Evolutionary conservation across 805 yeast genomes (phyloP), one percentile per base, ranked within the genome.

Genomic region (Ogataea dorogensis): DNA sequence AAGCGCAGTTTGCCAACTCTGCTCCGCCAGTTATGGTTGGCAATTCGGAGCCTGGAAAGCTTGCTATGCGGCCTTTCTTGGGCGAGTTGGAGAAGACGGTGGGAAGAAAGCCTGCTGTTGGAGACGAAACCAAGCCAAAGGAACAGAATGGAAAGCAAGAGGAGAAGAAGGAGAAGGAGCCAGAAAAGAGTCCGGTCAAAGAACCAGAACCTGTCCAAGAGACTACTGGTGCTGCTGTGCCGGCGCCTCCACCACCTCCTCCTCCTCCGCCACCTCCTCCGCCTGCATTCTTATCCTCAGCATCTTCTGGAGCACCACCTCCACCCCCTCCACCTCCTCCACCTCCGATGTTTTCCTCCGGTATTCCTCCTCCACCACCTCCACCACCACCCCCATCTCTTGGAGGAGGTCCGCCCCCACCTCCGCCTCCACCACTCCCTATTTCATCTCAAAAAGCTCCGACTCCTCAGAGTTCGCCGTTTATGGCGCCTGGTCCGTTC

Each of bases 71-170:
- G 33, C 61, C 69, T 18, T 77, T 78, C 50, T 60, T 79, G 46
- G 64, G 68, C 30, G 85, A 79, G 50, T 60, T 79, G 45, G 64
- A 70, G 15, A 56, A 68, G 3, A 75, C 73, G 46, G 80, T 77
- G 9, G 62, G 58, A 6, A 71, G 62, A 38, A 51, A 65, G 3
- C 65, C 63, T 7, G 35, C 35, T 7, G 28, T 31, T 17, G 39
- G 31, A 7, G 42, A 36, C 9, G 34, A n/a, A 8, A n/a, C n/a
- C n/a, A n/a, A n/a, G n/a, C n/a, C n/a, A n/a, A 33, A 6, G 16
- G 17, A 22, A 1, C 13, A 14, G 18, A 24, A 24, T 17, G 14
- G 15, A 7, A 18, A 20, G 24, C 19, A 28, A n/a, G 24, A 10
- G 12, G 27, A 21, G 10, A 24, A 17, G 13, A 12, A 26, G 7